These are phyloP conservation scores for Colletotrichum salicis DNA, from an alignment of 2,329 filamentous ascomycete species.

Conservation along the genomic window DNA sequence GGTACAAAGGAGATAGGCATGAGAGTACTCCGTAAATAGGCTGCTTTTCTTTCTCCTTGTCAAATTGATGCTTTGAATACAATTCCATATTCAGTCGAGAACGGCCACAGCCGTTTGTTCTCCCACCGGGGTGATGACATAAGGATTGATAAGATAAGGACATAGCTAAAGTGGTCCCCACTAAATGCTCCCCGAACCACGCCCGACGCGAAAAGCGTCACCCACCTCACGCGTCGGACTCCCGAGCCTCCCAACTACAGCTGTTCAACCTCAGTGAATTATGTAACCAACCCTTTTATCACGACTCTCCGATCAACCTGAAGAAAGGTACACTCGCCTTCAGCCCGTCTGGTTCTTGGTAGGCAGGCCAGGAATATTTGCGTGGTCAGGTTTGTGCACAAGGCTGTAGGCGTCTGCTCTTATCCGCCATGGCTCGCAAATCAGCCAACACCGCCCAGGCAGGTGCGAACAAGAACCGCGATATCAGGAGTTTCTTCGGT, in stretches of 20 bases:
- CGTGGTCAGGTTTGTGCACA: not conserved
- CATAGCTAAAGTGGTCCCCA: conserved; percentile 24
- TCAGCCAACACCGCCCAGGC: conserved; percentile 12
- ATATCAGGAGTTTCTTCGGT: conserved; percentile 31
- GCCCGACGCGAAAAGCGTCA: conserved; percentile 29
- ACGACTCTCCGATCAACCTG: not conserved
- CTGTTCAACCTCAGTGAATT: not conserved
- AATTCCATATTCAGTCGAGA: not conserved
- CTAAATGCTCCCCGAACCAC: conserved; percentile 5
- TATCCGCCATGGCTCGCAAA: conserved; percentile 24
- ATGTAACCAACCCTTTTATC: conserved; percentile 20
- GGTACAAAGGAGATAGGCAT: not conserved
- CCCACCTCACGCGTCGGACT: conserved; percentile 28
- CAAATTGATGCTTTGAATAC: not conserved
- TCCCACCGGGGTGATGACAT: conserved; percentile 8
- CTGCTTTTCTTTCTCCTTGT: not conserved
- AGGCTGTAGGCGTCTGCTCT: not conserved
- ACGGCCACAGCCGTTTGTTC: not conserved
- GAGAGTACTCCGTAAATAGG: too few relatives aligned
- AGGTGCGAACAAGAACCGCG: conserved; percentile 15
- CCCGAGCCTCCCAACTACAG: conserved; percentile 10
- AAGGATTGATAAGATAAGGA: conserved; percentile 18
- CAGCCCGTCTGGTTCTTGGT: not conserved
- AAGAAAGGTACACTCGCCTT: not conserved
- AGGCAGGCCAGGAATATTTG: not conserved